phyloP scores from a whole-genome alignment of 768 basidiomycete genomes.

The Tubosaeta sp. region DNA sequence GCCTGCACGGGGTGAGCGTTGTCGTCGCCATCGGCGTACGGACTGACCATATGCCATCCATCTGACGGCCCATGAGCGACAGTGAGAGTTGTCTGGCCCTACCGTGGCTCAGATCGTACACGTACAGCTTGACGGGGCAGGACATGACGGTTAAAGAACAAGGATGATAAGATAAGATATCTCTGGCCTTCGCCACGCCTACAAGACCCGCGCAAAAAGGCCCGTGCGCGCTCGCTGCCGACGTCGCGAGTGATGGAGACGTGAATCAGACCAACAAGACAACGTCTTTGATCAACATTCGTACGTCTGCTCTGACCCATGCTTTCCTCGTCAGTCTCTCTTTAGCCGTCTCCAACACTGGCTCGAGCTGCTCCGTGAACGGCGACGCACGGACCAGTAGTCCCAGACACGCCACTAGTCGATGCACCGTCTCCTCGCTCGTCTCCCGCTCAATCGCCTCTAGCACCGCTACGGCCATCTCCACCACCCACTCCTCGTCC shows the following conservation, averaged over 20 bases:
- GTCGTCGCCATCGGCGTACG: background rate
- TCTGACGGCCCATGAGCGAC: conserved; percentile 82
- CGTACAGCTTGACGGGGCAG: conserved; percentile 68
- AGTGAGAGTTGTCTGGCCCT: conserved; percentile 74
- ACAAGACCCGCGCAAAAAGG: background rate
- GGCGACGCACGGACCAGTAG: conserved; percentile 76
- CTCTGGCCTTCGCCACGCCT: too few relatives aligned
- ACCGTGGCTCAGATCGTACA: conserved; percentile 90
- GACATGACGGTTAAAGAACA: too few relatives aligned
- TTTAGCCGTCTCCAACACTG: conserved; percentile 64
- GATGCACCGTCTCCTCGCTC: conserved; percentile 85
- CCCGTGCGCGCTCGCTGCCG: conserved; percentile 3
- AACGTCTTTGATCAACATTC: too few relatives aligned
- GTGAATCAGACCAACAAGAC: too few relatives aligned
- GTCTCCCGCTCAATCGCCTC: conserved; percentile 73
- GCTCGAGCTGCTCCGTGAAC: conserved; percentile 49
- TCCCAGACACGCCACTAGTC: conserved; percentile 73
- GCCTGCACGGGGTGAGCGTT: conserved; percentile 47
- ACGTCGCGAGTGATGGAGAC: too few relatives aligned
- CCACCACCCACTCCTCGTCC: conserved; percentile 82
- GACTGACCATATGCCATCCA: conserved; percentile 87
- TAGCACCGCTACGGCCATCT: conserved; percentile 77
- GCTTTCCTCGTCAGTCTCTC: conserved; percentile 47
- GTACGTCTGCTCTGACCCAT: conserved; percentile 50
- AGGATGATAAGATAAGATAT: too few relatives aligned